Evolutionary conservation across 2,329 filamentous ascomycete genomes (phyloP).

Genomic region (Thelonectria blattea): DNA sequence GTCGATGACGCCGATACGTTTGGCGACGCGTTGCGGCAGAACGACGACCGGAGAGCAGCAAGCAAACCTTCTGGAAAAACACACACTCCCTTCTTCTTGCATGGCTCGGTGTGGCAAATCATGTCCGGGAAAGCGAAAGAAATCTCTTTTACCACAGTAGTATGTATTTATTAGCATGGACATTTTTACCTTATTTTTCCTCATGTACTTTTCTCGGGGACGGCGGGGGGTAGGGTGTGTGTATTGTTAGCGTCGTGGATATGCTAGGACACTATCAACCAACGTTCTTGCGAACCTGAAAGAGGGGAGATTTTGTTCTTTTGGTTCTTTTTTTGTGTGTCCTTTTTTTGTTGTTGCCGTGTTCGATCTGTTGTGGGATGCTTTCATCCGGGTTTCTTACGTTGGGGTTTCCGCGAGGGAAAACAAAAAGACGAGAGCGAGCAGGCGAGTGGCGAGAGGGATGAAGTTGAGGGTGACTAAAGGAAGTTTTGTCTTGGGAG

Average conservation of each 20-base stretch:
- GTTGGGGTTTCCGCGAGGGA: background rate
- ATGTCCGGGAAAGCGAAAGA: constrained; percentile 20
- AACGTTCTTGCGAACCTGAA: constrained; percentile 6
- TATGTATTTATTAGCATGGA: constrained; percentile 29
- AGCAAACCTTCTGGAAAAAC: constrained; percentile 34
- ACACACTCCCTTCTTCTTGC: constrained; percentile 37
- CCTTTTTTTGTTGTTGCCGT: background rate
- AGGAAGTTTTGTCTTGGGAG: constrained; percentile 1
- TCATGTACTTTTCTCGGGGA: constrained; percentile 9
- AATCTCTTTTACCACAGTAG: constrained; percentile 25
- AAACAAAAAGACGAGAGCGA: background rate
- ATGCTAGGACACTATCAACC: background rate
- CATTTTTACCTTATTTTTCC: constrained; percentile 18
- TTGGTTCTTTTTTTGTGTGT: constrained; percentile 1
- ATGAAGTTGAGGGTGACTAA: background rate
- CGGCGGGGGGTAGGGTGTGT: background rate
- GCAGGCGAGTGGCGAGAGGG: background rate
- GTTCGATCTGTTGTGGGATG: background rate
- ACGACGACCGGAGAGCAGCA: background rate
- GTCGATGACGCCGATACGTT: constrained; percentile 17
- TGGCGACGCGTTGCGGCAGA: constrained; percentile 1
- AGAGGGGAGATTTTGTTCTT: constrained; percentile 13
- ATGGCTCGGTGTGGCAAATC: constrained; percentile 34
- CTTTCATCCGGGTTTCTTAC: background rate
- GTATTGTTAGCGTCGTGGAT: constrained; percentile 6